Base-by-base conservation (phyloP, 495 filamentous ascomycete genomes). In the Parathielavia appendiculata region DNA sequence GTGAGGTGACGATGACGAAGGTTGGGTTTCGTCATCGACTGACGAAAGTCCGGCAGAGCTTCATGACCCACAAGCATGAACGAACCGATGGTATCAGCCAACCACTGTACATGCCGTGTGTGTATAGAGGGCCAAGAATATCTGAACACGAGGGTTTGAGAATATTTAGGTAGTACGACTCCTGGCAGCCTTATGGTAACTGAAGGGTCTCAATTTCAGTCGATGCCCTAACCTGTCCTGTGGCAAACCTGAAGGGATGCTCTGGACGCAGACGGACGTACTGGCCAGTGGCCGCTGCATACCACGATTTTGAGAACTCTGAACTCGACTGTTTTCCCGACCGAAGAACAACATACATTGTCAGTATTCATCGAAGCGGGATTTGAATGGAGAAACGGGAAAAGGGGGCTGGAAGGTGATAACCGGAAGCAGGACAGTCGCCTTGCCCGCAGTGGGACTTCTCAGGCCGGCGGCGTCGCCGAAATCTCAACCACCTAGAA, bases 401-500 rank as follows among this genome's bases (percentile, higher is more conserved):
- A 30, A 51, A 49, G 13, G 3, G 6, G n/a, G 34, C 4, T 22
- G 14, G 17, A 36, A 13, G 11, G 19, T 1, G 57, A 70, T 7
- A 49, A 77, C 72, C 67, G 50, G 75, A 73, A 13, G 72, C 67
- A 7, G 72, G 73, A 73, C 73, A 76, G 67, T 72, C 2, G 60
- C 62, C 47, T 69, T 71, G 35, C 59, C 60, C 0, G 64, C 62
- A 0, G 63, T 68, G 10, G 63, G 38, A 58, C 50, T 5, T 49
- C 67, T 60, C 45, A n/a, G n/a, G n/a, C 70, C 13, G 58, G 63
- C 46, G 64, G 36, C 13, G 56, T 63, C 8, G 66, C 73, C 4
- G 60, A 65, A 52, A 75, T 74, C 50, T 64, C 66, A 13, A 58
- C 71, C 16, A 75, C 71, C 66, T 80, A 80, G 63, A 79, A 79